Conservation (phyloP, 345 rosid species). For the Atalantia buxifolia region DNA sequence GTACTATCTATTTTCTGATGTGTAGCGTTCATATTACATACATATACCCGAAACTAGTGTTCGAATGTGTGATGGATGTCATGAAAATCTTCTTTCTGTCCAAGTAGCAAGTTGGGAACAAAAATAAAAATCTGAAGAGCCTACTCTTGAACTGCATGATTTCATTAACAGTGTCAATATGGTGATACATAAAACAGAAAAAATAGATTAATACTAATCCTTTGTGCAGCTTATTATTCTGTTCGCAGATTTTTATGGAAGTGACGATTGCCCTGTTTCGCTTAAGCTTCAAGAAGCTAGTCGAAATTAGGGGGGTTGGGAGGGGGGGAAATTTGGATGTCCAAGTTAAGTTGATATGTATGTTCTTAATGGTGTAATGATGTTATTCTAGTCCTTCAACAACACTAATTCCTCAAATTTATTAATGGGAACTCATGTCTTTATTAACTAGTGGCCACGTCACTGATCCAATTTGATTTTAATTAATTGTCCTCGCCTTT, state of each 20-base stretch:
- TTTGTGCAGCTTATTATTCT: background rate
- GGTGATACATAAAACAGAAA: background rate
- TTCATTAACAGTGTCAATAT: background rate
- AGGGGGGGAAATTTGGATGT: background rate
- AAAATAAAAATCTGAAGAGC: background rate
- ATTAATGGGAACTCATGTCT: background rate
- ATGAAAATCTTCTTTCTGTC: background rate
- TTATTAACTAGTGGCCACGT: background rate
- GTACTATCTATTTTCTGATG: conserved; percentile 25
- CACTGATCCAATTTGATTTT: background rate
- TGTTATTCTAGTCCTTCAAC: background rate
- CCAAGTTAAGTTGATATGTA: conserved; percentile 1
- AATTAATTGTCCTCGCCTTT: background rate
- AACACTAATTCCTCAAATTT: background rate
- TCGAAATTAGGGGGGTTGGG: no score
- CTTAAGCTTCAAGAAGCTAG: conserved; percentile 55
- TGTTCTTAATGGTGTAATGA: background rate
- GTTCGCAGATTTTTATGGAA: conserved; percentile 72
- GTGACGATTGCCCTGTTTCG: conserved; percentile 89
- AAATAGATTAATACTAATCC: background rate
- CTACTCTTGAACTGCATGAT: background rate
- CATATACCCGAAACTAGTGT: background rate
- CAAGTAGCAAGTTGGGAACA: background rate
- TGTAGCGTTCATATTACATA: background rate
- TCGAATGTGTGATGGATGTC: background rate